phyloP scores from a whole-genome alignment of 441 rosid genomes.

The Heliophila coronopifolia region DNA sequence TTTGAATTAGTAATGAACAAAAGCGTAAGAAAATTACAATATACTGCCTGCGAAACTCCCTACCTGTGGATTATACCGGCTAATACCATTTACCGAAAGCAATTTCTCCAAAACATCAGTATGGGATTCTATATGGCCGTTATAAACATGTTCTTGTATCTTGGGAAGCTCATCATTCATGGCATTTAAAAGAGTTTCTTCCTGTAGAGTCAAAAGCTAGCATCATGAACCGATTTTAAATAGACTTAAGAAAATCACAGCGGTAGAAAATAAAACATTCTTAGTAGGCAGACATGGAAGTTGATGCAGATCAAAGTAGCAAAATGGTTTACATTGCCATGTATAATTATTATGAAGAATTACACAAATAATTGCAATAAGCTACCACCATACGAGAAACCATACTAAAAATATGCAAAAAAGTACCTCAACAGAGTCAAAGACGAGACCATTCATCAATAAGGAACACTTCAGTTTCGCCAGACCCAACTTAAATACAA shows the following conservation, averaged over 20 bases:
- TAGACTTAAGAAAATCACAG: conserved; percentile 11
- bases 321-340: conserved; percentile 12
- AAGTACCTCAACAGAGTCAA: conserved; percentile 82
- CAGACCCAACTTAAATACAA: conserved; percentile 87
- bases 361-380: not conserved
- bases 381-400: conserved; percentile 13
- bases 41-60: conserved; percentile 14
- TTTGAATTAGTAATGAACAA: conserved; percentile 10
- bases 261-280: conserved; percentile 1
- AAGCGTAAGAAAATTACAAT: conserved; percentile 5
- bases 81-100: conserved; percentile 76
- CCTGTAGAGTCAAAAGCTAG: conserved; percentile 42
- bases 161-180: conserved; percentile 95
- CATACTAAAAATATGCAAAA: conserved; percentile 8
- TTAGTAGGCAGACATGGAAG: conserved; percentile 14
- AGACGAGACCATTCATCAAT: conserved; percentile 95
- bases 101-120: conserved; percentile 85
- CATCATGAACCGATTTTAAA: conserved; percentile 12
- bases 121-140: conserved; percentile 74
- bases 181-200: conserved; percentile 72
- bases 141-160: conserved; percentile 96
- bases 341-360: conserved; percentile 1
- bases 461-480: conserved; percentile 62
- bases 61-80: conserved; percentile 94
- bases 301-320: conserved; percentile 12